Percentiles rank a stretch among this genome's conserved stretches.
Evolutionary conservation across 306 rosid species (phyloP).

Genomic region (Albizia julibrissin): DNA sequence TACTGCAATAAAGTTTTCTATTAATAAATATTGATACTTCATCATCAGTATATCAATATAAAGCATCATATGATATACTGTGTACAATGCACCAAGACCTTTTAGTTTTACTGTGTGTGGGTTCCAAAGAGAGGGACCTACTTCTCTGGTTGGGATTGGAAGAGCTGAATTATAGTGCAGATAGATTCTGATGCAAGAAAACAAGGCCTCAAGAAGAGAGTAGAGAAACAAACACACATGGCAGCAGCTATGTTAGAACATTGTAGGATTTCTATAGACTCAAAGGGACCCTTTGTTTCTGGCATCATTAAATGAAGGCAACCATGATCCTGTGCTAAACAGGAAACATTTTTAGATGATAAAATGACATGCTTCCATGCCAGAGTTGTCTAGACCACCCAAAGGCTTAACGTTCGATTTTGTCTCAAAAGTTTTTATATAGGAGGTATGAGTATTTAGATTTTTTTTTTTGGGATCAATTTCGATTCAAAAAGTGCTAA

Average conservation of each 20-base stretch:
- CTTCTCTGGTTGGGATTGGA: constrained; percentile 38
- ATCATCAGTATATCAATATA: neutral
- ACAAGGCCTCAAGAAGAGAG: constrained; percentile 30
- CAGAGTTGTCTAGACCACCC: constrained; percentile 63
- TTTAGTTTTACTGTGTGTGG: neutral
- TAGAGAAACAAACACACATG: constrained; percentile 55
- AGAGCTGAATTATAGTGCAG: constrained; percentile 18
- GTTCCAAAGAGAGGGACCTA: constrained; percentile 37
- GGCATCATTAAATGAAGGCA: constrained; percentile 62
- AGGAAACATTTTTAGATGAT: constrained; percentile 40
- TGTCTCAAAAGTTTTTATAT: no score
- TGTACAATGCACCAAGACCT: neutral
- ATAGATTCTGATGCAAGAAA: constrained; percentile 32
- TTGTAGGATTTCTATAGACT: constrained; percentile 44
- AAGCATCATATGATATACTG: neutral
- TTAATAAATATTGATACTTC: neutral
- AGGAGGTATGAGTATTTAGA: no score
- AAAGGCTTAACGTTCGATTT: no score
- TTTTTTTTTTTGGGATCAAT: no score
- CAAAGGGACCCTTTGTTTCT: constrained; percentile 37
- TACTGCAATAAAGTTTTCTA: neutral
- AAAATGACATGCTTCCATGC: constrained; percentile 37
- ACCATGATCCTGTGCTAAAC: constrained; percentile 25
- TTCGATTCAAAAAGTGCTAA: no score
- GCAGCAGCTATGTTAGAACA: constrained; percentile 57